Conservation (phyloP, 2,329 filamentous ascomycete species). For the Elsinoe perseae region DNA sequence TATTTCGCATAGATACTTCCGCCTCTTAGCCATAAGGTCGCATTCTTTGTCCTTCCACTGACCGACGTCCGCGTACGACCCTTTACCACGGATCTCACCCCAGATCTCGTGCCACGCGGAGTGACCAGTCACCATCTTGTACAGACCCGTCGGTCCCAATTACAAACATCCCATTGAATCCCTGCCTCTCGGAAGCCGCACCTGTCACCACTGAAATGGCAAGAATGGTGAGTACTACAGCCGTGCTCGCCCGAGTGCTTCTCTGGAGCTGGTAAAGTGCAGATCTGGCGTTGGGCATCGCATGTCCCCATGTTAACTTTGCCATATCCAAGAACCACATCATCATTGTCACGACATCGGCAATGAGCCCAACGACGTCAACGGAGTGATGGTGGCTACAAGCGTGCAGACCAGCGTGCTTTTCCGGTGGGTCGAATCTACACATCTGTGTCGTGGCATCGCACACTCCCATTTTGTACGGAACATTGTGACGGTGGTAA, state of each 20-base stretch:
- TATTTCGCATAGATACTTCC: neutral
- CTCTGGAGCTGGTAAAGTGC: too few relatives aligned
- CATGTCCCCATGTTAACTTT: neutral
- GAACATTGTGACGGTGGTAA: neutral
- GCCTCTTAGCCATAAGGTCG: neutral
- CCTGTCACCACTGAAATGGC: neutral
- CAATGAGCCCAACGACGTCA: too few relatives aligned
- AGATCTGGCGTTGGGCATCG: too few relatives aligned
- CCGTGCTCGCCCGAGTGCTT: neutral
- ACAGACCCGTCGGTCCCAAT: conserved; percentile 4
- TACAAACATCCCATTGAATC: neutral
- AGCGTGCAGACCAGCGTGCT: neutral
- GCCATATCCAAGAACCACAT: neutral
- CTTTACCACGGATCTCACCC: neutral
- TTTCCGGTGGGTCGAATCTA: neutral
- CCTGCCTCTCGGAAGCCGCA: neutral
- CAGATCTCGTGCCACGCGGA: neutral
- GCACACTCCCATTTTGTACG: conserved; percentile 1
- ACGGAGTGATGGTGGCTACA: neutral
- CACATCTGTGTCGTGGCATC: neutral
- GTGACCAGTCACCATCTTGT: neutral
- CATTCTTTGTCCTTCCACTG: conserved; percentile 4
- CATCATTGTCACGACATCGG: too few relatives aligned
- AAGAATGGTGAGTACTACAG: neutral
- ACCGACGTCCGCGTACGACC: neutral